Base-by-base conservation (phyloP, 352 stramenopile species). In the Phytophthora megakarya region DNA sequence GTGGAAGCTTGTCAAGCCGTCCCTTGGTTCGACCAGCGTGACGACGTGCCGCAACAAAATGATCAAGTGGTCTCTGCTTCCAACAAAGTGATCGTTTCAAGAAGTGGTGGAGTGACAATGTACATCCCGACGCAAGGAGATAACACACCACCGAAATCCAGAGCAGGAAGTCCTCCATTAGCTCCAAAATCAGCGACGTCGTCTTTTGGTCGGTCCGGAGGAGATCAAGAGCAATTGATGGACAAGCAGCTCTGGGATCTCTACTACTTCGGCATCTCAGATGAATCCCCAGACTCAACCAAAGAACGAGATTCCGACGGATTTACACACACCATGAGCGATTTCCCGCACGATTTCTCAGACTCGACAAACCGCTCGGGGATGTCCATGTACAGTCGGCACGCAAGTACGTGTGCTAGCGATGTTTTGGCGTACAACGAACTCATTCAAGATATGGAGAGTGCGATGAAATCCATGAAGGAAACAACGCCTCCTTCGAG, bases 371-470 rank as follows among this genome's bases (percentile, higher is more conserved):
- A 61, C 37, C 61, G 30, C 19, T 77, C 70, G 0, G 65, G 70
- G 3, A 57, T 45, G n/a, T 85, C 75, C 3, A 70, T 81, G 42
- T 64, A 64, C 37, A 86, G 76, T 58, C 73, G 75, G 2, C 60
- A 83, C 15, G 67, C 72, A 16, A 88, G 78, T 52, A 88, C 75
- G 10, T 84, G 78, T 37, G 76, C 59, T 9, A 86, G 76, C n/a
- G 81, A 90, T 35, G 73, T 86, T 10, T 51, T 87, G 33, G 70
- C 64, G 1, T 90, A 87, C 61, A 90, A 88, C 47, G 76, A 86
- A 28, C 73, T 81, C 30, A 90, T 90, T 57, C 79, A 83, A 49
- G 68, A 84, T 22, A 80, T 90, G 73, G 81, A 90, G 53, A 71
- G 52, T 33, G 59, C 59, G 9, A 66, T 75, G 50, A 70, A 48